A percentile compares a stretch with the other conserved stretches of the same genome.
Conservation (phyloP, 805 yeast species). For the Cyberlindnera xylosilytica region DNA sequence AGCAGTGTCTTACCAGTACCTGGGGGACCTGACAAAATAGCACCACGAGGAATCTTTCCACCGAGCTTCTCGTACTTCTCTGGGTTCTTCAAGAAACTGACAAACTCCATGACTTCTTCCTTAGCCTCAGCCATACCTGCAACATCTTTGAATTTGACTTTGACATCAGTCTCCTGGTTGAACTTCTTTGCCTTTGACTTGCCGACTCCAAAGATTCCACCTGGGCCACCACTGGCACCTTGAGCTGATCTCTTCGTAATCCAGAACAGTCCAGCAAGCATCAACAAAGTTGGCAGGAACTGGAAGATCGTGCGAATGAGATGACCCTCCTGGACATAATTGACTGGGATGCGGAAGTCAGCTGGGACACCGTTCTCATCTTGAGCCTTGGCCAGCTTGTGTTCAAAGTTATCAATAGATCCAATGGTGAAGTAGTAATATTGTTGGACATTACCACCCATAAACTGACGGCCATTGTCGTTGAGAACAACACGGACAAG, state of each 20-base stretch:
- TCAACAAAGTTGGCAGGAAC: constrained; percentile 81
- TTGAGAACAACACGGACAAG: constrained; percentile 70
- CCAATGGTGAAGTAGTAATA: constrained; percentile 74
- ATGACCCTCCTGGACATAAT: constrained; percentile 71
- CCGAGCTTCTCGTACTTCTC: constrained; percentile 87
- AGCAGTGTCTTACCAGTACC: constrained; percentile 98
- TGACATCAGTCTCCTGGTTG: constrained; percentile 88
- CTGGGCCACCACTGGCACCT: constrained; percentile 47
- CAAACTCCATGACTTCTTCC: constrained; percentile 97
- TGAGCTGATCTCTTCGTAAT: constrained; percentile 61
- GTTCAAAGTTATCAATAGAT: constrained; percentile 84
- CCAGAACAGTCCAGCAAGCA: constrained; percentile 87
- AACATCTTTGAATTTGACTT: constrained; percentile 86
- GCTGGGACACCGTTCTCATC: constrained; percentile 60
- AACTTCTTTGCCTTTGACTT: constrained; percentile 88
- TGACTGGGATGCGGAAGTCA: constrained; percentile 72
- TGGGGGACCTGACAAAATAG: constrained; percentile 95
- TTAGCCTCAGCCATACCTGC: constrained; percentile 98
- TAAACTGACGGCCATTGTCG: constrained; percentile 54
- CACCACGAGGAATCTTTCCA: constrained; percentile 98
- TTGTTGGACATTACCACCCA: constrained; percentile 32
- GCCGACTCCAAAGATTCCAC: constrained; percentile 87
- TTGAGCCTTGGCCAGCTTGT: constrained; percentile 72
- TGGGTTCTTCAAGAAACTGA: constrained; percentile 87
- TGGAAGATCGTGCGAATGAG: constrained; percentile 61